Conservation (phyloP, 2,329 filamentous ascomycete genomes). For the Epichloe scottii region DNA sequence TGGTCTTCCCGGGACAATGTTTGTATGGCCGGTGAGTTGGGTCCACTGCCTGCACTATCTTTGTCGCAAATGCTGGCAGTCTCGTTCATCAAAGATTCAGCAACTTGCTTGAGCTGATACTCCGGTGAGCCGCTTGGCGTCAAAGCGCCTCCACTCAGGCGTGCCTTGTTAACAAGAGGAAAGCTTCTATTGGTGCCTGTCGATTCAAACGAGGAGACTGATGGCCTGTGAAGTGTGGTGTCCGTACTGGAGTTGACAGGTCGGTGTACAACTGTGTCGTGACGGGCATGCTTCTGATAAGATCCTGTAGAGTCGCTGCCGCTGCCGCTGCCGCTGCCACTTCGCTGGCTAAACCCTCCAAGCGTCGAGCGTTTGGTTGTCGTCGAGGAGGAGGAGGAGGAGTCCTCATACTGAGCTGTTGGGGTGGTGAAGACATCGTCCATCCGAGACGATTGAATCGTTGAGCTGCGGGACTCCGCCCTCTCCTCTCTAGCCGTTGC, state of each 20-base stretch:
- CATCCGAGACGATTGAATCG: constrained; percentile 8
- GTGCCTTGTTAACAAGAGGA: constrained; percentile 43
- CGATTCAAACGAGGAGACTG: constrained; percentile 44
- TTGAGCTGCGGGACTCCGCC: constrained; percentile 24
- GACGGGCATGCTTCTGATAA: constrained; percentile 11
- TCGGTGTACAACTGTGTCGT: constrained; percentile 28
- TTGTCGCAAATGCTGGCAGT: constrained; percentile 29
- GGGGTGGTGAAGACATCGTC: constrained; percentile 13
- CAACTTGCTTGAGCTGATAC: constrained; percentile 33
- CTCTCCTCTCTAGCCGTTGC: constrained; percentile 41
- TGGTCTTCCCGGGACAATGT: constrained; percentile 43
- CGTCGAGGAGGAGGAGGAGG: background rate
- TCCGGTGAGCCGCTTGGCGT: constrained; percentile 39
- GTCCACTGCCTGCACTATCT: constrained; percentile 16
- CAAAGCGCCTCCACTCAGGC: constrained; percentile 31
- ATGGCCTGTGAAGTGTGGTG: constrained; percentile 37
- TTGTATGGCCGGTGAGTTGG: constrained; percentile 31
- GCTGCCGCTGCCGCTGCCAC: constrained; percentile 3
- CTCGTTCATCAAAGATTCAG: constrained; percentile 36
- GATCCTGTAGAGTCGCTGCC: constrained; percentile 14
- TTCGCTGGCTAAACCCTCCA: constrained; percentile 11
- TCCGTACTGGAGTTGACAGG: constrained; percentile 29
- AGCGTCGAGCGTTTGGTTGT: constrained; percentile 14
- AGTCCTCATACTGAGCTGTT: constrained; percentile 9
- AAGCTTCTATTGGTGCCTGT: constrained; percentile 49